A percentile compares a stretch with the other conserved stretches of the same genome.
Conservation (phyloP, 371 early-diverging fungal genomes). For the Lichtheimia ramosa region DNA sequence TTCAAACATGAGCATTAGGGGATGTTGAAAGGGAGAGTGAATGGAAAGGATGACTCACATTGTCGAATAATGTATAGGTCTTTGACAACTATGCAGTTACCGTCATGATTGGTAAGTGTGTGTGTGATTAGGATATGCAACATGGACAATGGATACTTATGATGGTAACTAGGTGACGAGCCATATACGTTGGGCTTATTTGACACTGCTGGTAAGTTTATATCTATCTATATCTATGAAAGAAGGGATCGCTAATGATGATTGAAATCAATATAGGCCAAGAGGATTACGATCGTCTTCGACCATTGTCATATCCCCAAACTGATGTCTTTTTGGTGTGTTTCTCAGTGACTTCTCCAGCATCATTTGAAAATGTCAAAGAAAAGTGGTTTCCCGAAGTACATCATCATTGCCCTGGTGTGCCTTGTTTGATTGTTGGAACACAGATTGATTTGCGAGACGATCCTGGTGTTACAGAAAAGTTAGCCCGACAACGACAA, state of each 20-base stretch:
- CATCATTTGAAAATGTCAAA: slow-evolving; percentile 89
- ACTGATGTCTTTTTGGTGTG: slow-evolving; percentile 95
- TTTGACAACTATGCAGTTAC: slow-evolving; percentile 99
- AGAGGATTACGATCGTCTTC: slow-evolving; percentile 97
- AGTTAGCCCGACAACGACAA: slow-evolving; percentile 81
- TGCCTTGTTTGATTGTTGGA: slow-evolving; percentile 95
- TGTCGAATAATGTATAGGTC: slow-evolving; percentile 51
- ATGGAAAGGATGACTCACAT: too few relatives aligned
- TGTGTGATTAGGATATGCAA: neutral
- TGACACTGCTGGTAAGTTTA: slow-evolving; percentile 88
- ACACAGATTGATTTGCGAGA: slow-evolving; percentile 96
- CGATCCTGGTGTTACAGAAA: slow-evolving; percentile 78
- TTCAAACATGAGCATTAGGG: neutral
- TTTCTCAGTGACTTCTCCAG: slow-evolving; percentile 92
- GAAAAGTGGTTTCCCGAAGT: slow-evolving; percentile 93
- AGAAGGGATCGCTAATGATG: too few relatives aligned
- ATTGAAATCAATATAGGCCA: slow-evolving; percentile 55
- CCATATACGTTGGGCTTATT: slow-evolving; percentile 91
- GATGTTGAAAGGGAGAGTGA: neutral
- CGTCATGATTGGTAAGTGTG: slow-evolving; percentile 86
- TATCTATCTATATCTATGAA: neutral
- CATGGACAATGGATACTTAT: neutral
- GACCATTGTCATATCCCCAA: slow-evolving; percentile 94
- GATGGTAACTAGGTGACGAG: slow-evolving; percentile 56
- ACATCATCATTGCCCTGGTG: slow-evolving; percentile 96